Base-by-base conservation (phyloP, 768 basidiomycete genomes). In the Gymnopilus dilepis region DNA sequence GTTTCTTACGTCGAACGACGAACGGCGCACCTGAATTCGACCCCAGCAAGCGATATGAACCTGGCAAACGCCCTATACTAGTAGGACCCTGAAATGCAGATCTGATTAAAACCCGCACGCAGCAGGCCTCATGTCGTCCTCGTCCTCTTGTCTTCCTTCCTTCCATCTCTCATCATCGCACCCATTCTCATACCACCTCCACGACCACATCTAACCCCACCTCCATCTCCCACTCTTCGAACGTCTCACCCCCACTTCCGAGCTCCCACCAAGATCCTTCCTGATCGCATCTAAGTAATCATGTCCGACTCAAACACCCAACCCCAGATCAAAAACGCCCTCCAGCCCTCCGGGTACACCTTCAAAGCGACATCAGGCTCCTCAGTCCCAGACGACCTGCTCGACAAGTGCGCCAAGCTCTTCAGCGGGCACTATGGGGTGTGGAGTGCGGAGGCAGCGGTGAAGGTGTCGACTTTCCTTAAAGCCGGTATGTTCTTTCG, bases 361-460 rank as follows among this genome's bases (percentile, higher is more conserved):
- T 50, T 28, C 26, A 31, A 26, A 22, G 13, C 28, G 0, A 50
- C 19, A 17, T 17, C 47, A 7, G 68, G 65, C 11, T 45, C 19
- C 26, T 37, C 9, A 8, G 57, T 67, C 11, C 48, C 58, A 6
- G 60, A 65, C 8, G 45, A 33, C 12, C 62, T 56, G 11, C 28
- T 69, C 2, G 33, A 60, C 4, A n/a, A 37, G 3, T 77, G 76
- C 58, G 67, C 73, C 0, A 41, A 60, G 26, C 67, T 75, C 11
- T 77, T 77, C 66, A 72, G 69, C 48, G n/a, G 45, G 3, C 61
- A 75, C 56, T 76, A 77, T 51, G 74, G 73, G 0, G 28, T 72
- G 2, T 77, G 74, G 74, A 70, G 66, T 6, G 56, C 19, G 6
- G 22, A 48, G 8, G 34, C 30, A 1, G 2, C 57, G 9, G 2